phyloP scores from a whole-genome alignment of 139 green algal genomes.

The Eudorina sp. region DNA sequence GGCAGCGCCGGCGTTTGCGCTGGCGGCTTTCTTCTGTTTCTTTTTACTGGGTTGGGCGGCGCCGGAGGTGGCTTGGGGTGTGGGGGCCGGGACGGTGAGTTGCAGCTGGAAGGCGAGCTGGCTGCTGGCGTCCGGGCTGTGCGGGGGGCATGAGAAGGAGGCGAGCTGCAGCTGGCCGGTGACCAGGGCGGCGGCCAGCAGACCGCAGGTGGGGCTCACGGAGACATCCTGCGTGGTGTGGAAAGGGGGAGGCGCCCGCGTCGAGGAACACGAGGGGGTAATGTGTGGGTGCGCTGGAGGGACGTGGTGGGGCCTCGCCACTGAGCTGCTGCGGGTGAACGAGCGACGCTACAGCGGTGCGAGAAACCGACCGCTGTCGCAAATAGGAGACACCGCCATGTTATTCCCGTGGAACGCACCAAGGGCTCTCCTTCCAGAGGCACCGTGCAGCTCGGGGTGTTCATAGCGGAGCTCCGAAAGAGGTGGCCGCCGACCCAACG shows the following conservation, averaged over 20 bases:
- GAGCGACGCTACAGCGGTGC: too few species aligned
- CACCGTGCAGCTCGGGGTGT: slow-evolving; percentile 4
- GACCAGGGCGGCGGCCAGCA: slow-evolving; percentile 38
- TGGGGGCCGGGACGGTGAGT: neutral
- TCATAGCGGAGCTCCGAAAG: neutral
- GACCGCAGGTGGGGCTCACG: neutral
- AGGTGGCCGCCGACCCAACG: too few species aligned
- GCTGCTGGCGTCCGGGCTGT: neutral
- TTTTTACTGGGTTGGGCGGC: neutral
- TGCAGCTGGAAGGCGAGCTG: slow-evolving; percentile 20
- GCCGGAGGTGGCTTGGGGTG: neutral
- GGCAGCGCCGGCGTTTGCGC: neutral
- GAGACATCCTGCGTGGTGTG: slow-evolving; percentile 12
- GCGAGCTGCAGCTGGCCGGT: slow-evolving; percentile 20
- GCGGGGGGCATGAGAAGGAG: slow-evolving; percentile 23
- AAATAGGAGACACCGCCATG: too few species aligned
- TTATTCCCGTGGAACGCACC: slow-evolving; percentile 1
- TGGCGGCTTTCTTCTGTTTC: slow-evolving; percentile 3
- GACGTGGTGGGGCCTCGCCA: too few species aligned
- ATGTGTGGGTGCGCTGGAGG: too few species aligned
- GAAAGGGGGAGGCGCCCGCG: too few species aligned
- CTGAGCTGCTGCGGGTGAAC: too few species aligned
- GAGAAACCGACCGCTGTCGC: too few species aligned
- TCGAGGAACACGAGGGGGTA: too few species aligned
- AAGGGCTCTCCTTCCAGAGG: neutral